phyloP scores from a whole-genome alignment of 495 filamentous ascomycete genomes.

The Hypoxylon intermedium region DNA sequence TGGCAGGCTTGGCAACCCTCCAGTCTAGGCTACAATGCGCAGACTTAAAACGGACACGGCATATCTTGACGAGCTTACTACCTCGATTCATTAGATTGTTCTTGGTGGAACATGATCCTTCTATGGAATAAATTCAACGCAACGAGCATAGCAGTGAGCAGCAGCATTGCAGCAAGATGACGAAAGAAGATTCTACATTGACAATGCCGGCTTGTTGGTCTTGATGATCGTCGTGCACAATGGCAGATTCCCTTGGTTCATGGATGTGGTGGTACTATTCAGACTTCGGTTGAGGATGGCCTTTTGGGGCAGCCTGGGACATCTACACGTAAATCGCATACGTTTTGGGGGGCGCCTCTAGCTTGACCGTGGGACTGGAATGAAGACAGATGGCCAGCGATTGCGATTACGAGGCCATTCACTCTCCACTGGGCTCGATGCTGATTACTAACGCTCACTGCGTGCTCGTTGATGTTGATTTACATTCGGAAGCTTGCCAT shows the following conservation, averaged over 20 bases:
- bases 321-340: too few relatives aligned
- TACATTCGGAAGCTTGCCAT: constrained; percentile 27
- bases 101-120: constrained; percentile 30
- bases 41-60: constrained; percentile 26
- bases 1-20: constrained; percentile 63
- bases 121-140: constrained; percentile 48
- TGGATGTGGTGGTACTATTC: constrained; percentile 4
- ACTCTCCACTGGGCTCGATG: constrained; percentile 10
- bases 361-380: constrained; percentile 1
- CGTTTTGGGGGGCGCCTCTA: background rate
- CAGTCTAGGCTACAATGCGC: constrained; percentile 33
- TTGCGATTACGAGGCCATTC: constrained; percentile 3
- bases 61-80: constrained; percentile 21
- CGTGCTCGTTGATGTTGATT: constrained; percentile 74
- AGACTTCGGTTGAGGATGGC: background rate
- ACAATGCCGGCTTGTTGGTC: background rate
- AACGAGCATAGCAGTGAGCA: constrained; percentile 70
- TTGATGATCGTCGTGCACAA: constrained; percentile 3
- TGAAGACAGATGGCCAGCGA: background rate
- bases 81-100: constrained; percentile 45
- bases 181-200: background rate
- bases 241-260: constrained; percentile 5
- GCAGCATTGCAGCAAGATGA: constrained; percentile 25
- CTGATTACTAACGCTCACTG: constrained; percentile 63
- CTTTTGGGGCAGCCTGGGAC: background rate